Base-by-base conservation (phyloP, 495 filamentous ascomycete species). In the Daldinia grandis region DNA sequence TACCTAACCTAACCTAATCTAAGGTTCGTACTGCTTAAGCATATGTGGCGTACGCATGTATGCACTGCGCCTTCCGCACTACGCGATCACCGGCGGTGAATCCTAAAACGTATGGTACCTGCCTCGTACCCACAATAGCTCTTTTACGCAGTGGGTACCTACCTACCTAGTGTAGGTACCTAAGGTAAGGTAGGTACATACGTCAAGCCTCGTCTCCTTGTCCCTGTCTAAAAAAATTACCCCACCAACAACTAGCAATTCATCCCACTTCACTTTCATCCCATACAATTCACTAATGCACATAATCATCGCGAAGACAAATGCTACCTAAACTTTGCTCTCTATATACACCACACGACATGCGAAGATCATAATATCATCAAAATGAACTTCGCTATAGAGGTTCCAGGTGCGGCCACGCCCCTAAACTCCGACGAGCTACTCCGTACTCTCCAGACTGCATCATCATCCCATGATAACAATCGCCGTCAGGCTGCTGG, bases 401-500 rank as follows among this genome's bases (percentile, higher is more conserved):
- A 87, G 71, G 83, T 82, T 65, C 79, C 85, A 2, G 85, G 85
- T 58, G 83, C 85, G 60, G 84, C 83, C 5, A 78, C 76, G 58
- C 87, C 87, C 54, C 78, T 90, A 47, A 84, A 68, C 60, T 84
- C 87, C 31, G 83, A 89, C 51, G 90, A 90, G 72, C 87, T 99
- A 4, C 87, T 89, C 71, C 88, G 89, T 72, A 86, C 88, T 4
- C 81, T 98, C 56, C 81, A 88, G 27, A 84, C 89, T 27, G 94
- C 93, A 3, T 83, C 89, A 24, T 94, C 92, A 24, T 94, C 92
- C n/a, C 86, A 84, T 51, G 87, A 91, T 51, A 87, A 91, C 54
- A 87, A 89, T 64, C 89, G 91, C 68, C 87, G 97, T 30, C 90
- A 93, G 74, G 88, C 91, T 10, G 93, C 91, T 30, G 88, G 89